Conservation (phyloP, 148 eudicot species). For the Diospyros lotus region DNA sequence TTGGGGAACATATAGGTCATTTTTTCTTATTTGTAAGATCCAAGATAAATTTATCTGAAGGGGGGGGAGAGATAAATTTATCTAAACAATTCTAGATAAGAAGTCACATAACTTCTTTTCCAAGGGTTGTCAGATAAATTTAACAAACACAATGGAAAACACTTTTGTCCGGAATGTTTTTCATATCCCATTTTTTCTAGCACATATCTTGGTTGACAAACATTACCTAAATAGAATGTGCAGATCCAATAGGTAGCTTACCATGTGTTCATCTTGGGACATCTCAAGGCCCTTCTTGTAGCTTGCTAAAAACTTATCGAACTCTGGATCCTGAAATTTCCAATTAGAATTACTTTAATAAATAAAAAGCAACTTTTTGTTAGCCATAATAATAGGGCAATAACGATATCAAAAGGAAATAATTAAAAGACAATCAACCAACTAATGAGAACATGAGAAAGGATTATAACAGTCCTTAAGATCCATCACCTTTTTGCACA, state of each 20-base stretch:
- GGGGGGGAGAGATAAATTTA: too few relatives aligned
- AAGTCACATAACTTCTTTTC: too few relatives aligned
- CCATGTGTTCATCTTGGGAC: conserved; percentile 47
- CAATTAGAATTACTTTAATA: conserved; percentile 9
- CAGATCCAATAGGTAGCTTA: conserved; percentile 24
- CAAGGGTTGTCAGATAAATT: too few relatives aligned
- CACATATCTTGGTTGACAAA: too few relatives aligned
- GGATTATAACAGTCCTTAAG: not conserved
- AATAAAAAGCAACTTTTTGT: not conserved
- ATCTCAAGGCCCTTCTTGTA: conserved; percentile 31
- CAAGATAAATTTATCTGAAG: too few relatives aligned
- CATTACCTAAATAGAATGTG: not conserved
- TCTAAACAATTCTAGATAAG: too few relatives aligned
- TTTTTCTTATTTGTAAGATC: too few relatives aligned
- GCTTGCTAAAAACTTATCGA: conserved; percentile 45
- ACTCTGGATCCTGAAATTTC: conserved; percentile 63
- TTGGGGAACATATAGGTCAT: too few relatives aligned
- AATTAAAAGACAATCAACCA: not conserved
- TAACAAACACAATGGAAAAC: too few relatives aligned
- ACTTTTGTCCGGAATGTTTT: too few relatives aligned
- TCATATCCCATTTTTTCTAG: too few relatives aligned
- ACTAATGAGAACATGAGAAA: not conserved
- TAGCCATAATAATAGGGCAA: not conserved
- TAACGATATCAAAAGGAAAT: not conserved
- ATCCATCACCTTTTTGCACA: not conserved